phyloP scores from a whole-genome alignment of 352 stramenopile species.

The Pythium dissimile region DNA sequence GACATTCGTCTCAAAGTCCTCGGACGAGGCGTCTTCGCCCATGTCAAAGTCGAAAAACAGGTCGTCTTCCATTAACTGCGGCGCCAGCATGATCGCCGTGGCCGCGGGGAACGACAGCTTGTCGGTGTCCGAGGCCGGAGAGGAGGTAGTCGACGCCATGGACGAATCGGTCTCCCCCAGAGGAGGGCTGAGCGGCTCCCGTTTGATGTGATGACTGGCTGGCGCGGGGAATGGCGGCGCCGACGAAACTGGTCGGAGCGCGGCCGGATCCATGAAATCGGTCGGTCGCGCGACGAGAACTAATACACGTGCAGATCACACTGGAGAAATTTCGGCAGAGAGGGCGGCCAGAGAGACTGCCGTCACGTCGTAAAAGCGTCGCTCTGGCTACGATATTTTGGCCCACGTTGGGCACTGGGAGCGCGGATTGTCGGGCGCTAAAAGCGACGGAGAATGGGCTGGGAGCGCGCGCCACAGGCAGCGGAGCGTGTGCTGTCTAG shows the following conservation, averaged over 20 bases:
- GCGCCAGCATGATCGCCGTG: slow-evolving; percentile 2
- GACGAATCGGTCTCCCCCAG: slow-evolving; percentile 3
- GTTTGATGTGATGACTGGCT: background rate
- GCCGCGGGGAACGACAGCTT: slow-evolving; percentile 10
- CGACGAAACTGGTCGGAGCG: background rate
- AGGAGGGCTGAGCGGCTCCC: background rate
- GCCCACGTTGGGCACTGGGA: no score
- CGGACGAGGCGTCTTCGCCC: slow-evolving; percentile 6
- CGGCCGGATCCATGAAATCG: background rate
- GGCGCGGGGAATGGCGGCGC: background rate
- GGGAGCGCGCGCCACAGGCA: no score
- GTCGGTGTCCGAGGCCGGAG: slow-evolving; percentile 2
- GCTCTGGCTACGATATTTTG: no score
- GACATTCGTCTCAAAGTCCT: slow-evolving; percentile 2
- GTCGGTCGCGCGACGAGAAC: background rate
- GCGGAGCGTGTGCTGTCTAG: no score
- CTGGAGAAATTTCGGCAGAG: background rate
- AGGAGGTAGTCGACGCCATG: slow-evolving; percentile 9
- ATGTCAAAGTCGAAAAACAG: slow-evolving; percentile 2
- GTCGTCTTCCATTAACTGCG: background rate
- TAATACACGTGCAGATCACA: no score
- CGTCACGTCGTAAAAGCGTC: background rate
- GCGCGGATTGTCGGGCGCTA: no score
- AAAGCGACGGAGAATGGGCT: no score
- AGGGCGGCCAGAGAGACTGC: background rate